Percentiles rank a stretch among this genome's conserved stretches.
Evolutionary conservation across 768 basidiomycete genomes (phyloP).

Genomic region (Pleurotus ostreatus): DNA sequence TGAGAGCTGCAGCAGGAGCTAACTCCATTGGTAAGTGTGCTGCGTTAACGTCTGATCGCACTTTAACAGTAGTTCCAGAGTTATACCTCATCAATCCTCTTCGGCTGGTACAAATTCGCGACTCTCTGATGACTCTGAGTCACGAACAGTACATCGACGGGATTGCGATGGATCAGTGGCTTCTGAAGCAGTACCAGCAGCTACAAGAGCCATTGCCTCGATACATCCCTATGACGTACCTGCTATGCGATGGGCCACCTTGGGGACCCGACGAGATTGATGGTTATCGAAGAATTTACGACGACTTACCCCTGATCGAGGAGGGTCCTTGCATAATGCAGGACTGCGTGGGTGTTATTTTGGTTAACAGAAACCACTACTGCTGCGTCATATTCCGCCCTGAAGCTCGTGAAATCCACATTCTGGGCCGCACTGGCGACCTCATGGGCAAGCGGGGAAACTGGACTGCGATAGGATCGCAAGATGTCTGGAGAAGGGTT

Average conservation of each 20-base stretch:
- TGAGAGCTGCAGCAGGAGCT: no score
- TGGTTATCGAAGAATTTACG: neutral
- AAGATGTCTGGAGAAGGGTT: conserved; percentile 1
- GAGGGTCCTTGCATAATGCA: neutral
- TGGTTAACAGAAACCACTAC: conserved; percentile 4
- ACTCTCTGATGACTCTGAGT: no score
- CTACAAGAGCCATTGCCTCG: neutral
- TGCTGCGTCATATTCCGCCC: neutral
- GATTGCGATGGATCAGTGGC: conserved; percentile 1
- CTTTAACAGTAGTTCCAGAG: no score
- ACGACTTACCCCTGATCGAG: neutral
- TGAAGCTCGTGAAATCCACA: neutral
- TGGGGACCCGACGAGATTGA: neutral
- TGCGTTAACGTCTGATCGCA: no score
- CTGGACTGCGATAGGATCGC: neutral
- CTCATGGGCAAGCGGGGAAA: neutral
- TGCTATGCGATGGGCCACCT: neutral
- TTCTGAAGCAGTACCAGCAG: neutral
- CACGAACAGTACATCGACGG: neutral
- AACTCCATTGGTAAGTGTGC: no score
- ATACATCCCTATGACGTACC: conserved; percentile 2
- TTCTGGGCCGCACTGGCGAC: neutral
- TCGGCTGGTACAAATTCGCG: no score
- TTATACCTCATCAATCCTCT: no score
- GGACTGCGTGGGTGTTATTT: neutral